Base-by-base conservation (phyloP, 768 basidiomycete species). In the Auriscalpium microsporum region DNA sequence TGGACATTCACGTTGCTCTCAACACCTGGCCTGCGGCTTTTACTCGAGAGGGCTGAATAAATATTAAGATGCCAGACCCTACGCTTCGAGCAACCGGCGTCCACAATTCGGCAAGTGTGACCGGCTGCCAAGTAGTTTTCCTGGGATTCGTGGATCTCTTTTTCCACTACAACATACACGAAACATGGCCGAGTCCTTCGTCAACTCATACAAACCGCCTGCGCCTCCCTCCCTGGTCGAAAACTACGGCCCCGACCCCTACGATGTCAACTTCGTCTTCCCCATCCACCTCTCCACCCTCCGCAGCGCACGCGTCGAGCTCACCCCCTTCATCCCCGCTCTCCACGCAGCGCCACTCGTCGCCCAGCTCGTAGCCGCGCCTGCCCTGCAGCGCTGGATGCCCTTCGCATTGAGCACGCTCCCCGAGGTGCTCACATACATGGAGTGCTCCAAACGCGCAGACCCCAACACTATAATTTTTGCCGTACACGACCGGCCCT, bases 401-500 rank as follows among this genome's bases (percentile, higher is more conserved):
- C 71, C 73, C 2, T 61, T 69, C 56, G 52, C 64, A 62, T 28
- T 51, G 53, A 42, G 49, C 2, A 62, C 56, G 0, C 57, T 65
- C 45, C 48, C 62, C 10, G 52, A 52, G 0, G 60, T 70, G 55
- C 61, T 68, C 48, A 55, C 56, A 6, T 61, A 47, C 54, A 17
- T 63, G 46, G 68, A 69, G 55, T 17, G 34, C 14, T 9, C 14
- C 35, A 54, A 65, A 16, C 62, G 64, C 33, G 54, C 50, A 16
- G 7, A 55, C 56, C 59, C 67, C 28, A 45, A 21, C 17, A 45
- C 51, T 14, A 8, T 72, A 19, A 46, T 73, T 1, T 76, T 73
- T 54, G 73, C 72, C 45, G 68, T 68, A 38, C 69, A 73, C 56
- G 78, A 80, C 62, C 71, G 70, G 50, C 70, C 68, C 6, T 62